A percentile compares a stretch with the other conserved stretches of the same genome.
Conservation (phyloP, 73 alveolate species). For the Paramecium primaurelia region DNA sequence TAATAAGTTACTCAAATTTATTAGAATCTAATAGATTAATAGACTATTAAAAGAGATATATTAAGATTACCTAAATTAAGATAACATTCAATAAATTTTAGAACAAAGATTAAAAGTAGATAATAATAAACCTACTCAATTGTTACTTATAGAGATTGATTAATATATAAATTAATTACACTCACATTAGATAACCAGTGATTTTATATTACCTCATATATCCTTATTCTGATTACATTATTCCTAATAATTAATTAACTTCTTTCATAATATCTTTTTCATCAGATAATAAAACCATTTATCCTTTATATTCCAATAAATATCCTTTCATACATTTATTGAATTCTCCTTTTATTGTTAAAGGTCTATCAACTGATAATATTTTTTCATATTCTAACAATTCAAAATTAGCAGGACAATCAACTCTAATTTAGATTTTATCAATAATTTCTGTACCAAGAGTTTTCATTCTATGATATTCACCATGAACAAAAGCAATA, state of each 20-base stretch:
- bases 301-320: background rate
- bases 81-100: background rate
- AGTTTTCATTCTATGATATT: slow-evolving; percentile 6
- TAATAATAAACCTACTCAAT: background rate
- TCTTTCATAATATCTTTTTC: background rate
- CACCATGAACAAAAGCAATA: slow-evolving; percentile 13
- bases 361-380: background rate
- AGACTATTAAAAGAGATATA: background rate
- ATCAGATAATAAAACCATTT: background rate
- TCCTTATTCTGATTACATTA: background rate
- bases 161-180: background rate
- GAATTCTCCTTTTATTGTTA: background rate
- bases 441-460: background rate
- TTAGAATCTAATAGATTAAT: background rate
- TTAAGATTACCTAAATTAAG: background rate
- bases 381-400: background rate
- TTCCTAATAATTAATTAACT: background rate
- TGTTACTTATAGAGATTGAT: slow-evolving; percentile 15
- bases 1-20: background rate
- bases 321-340: background rate
- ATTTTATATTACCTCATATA: background rate
- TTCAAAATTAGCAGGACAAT: background rate
- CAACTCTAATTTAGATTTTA: background rate
- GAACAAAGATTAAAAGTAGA: background rate
- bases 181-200: background rate